phyloP scores from a whole-genome alignment of 495 filamentous ascomycete genomes.

The Lineolata rhizophorae region DNA sequence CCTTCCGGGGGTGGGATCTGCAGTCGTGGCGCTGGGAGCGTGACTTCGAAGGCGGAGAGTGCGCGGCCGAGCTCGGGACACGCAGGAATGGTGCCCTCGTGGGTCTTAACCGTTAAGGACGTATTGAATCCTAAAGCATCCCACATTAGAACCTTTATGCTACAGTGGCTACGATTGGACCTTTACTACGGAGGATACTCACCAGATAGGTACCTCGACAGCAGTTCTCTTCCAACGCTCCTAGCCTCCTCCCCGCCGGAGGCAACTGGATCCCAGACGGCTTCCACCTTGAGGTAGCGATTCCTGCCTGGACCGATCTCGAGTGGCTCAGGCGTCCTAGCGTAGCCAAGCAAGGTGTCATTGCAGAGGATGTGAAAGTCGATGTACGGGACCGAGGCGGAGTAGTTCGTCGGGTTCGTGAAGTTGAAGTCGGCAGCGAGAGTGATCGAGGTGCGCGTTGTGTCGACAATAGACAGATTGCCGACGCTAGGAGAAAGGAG shows the following conservation, averaged over 20 bases:
- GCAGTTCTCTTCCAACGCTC: constrained; percentile 40
- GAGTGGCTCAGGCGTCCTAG: constrained; percentile 33
- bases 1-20: constrained; percentile 26
- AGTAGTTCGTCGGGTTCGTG: constrained; percentile 76
- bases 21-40: constrained; percentile 46
- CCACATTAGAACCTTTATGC: not conserved
- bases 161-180: no score
- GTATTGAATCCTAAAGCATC: constrained; percentile 41
- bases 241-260: constrained; percentile 35
- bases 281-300: constrained; percentile 40
- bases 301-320: constrained; percentile 45
- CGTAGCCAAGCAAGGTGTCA: constrained; percentile 50
- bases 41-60: constrained; percentile 42
- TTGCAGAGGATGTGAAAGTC: constrained; percentile 58
- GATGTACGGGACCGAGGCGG: constrained; percentile 53
- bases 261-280: constrained; percentile 47
- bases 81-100: constrained; percentile 47
- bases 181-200: constrained; percentile 6
- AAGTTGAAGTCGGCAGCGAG: constrained; percentile 51
- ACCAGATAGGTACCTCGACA: constrained; percentile 81
- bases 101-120: constrained; percentile 45
- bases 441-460: constrained; percentile 41
- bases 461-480: constrained; percentile 42
- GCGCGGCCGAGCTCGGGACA: constrained; percentile 50
- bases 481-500: no score